phyloP scores from a whole-genome alignment of 495 filamentous ascomycete genomes.

The Aeminium ludgeri region DNA sequence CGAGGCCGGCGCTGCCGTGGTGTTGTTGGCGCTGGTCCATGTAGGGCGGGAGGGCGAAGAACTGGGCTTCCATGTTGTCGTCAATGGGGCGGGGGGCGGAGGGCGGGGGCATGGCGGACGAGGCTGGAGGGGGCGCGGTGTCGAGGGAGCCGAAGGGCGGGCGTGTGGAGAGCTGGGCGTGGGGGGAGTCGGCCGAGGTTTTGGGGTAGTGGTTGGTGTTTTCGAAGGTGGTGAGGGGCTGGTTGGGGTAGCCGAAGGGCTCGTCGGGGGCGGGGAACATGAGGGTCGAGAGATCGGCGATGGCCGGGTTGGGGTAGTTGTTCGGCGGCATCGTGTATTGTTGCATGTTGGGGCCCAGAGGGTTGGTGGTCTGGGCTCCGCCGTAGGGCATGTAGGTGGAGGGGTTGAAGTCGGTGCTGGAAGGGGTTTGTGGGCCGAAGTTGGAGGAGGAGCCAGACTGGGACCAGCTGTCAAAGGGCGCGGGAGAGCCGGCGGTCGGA shows the following conservation, averaged over 20 bases:
- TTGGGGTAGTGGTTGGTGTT: slow-evolving; percentile 26
- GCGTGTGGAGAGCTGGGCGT: background rate
- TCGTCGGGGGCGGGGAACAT: slow-evolving; percentile 80
- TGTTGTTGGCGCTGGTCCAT: slow-evolving; percentile 26
- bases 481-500: background rate
- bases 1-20: slow-evolving; percentile 1
- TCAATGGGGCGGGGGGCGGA: slow-evolving; percentile 4
- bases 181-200: background rate
- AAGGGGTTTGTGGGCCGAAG: slow-evolving; percentile 7
- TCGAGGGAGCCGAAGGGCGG: slow-evolving; percentile 1
- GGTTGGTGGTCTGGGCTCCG: slow-evolving; percentile 6
- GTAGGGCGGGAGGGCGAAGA: slow-evolving; percentile 39
- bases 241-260: slow-evolving; percentile 77
- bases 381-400: background rate
- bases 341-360: slow-evolving; percentile 5
- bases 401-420: slow-evolving; percentile 5
- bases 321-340: slow-evolving; percentile 15
- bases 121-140: background rate
- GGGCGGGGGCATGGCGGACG: background rate
- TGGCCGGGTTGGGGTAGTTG: slow-evolving; percentile 27
- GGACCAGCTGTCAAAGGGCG: slow-evolving; percentile 7
- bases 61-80: slow-evolving; percentile 37
- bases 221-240: slow-evolving; percentile 54
- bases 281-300: slow-evolving; percentile 65
- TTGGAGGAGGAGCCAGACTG: slow-evolving; percentile 4